Conservation (phyloP, 352 stramenopile genomes). For the Thalassiosira mediterranea region DNA sequence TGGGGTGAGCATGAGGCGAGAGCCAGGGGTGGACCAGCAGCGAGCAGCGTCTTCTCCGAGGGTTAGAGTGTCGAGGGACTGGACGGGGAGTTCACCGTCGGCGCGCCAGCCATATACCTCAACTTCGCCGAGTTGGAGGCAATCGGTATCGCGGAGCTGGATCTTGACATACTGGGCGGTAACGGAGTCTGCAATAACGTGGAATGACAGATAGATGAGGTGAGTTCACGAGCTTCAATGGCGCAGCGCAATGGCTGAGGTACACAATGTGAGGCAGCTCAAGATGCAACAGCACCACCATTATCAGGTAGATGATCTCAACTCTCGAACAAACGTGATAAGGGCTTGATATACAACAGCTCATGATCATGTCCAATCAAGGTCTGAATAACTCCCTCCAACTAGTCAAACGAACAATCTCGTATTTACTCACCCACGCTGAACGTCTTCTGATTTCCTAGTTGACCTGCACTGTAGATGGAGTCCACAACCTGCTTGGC, state of each 20-base stretch:
- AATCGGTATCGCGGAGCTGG: conserved; percentile 7
- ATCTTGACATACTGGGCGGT: conserved; percentile 27
- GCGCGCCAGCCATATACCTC: conserved; percentile 27
- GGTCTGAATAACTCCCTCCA: too few relatives aligned
- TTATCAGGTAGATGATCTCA: too few relatives aligned
- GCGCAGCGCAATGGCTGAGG: too few relatives aligned
- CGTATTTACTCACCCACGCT: conserved; percentile 18
- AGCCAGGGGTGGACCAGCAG: conserved; percentile 20
- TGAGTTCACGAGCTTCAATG: neutral
- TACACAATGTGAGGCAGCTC: too few relatives aligned
- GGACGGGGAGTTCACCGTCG: neutral
- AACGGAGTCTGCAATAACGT: conserved; percentile 8
- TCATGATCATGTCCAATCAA: too few relatives aligned
- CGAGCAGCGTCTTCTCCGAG: conserved; percentile 32
- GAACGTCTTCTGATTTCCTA: conserved; percentile 10
- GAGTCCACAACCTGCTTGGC: conserved; percentile 4
- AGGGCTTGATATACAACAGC: too few relatives aligned
- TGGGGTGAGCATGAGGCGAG: conserved; percentile 23
- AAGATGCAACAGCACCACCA: too few relatives aligned
- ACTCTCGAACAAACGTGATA: too few relatives aligned
- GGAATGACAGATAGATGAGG: neutral
- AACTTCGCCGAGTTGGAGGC: conserved; percentile 26
- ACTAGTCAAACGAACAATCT: too few relatives aligned
- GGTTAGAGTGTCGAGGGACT: conserved; percentile 21
- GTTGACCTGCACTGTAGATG: neutral